Conservation (phyloP, 495 filamentous ascomycete species). For the Massariosphaeria phaeospora region DNA sequence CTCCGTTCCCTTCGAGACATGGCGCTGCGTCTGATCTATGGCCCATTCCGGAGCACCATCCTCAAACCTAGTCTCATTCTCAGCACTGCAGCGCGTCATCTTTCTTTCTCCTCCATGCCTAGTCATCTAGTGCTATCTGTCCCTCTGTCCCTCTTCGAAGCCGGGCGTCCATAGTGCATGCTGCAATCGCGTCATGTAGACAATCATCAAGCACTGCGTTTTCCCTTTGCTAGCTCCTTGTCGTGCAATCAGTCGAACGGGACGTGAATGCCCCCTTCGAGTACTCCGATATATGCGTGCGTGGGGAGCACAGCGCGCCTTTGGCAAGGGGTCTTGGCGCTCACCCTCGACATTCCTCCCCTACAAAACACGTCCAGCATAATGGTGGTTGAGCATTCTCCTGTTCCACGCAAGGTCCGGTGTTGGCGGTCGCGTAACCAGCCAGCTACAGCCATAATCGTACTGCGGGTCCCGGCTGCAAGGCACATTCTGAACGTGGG, state of each 20-base stretch:
- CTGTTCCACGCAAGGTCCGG: slow-evolving; percentile 19
- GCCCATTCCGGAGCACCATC: not conserved
- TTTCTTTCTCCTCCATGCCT: not conserved
- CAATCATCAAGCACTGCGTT: too few relatives aligned
- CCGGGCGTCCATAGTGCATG: too few relatives aligned
- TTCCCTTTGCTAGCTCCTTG: too few relatives aligned
- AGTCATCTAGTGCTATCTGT: not conserved
- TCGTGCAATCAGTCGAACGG: too few relatives aligned
- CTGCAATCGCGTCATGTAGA: too few relatives aligned
- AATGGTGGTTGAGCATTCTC: slow-evolving; percentile 9
- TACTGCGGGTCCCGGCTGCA: slow-evolving; percentile 24
- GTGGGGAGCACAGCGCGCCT: not conserved
- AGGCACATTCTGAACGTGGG: slow-evolving; percentile 25
- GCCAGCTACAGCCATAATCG: slow-evolving; percentile 4
- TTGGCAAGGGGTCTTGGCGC: slow-evolving; percentile 12
- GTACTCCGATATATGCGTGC: not conserved
- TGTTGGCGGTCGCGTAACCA: slow-evolving; percentile 3
- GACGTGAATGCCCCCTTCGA: slow-evolving; percentile 5
- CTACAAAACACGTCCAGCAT: not conserved
- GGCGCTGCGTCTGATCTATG: not conserved
- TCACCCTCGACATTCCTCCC: slow-evolving; percentile 1
- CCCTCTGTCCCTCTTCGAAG: not conserved
- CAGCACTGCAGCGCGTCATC: not conserved
- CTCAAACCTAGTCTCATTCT: not conserved
- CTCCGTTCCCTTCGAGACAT: not conserved